Evolutionary conservation across 23 red algal species (phyloP), one percentile per base, ranked within the genome.

Genomic region (Gracilaria gracilis): DNA sequence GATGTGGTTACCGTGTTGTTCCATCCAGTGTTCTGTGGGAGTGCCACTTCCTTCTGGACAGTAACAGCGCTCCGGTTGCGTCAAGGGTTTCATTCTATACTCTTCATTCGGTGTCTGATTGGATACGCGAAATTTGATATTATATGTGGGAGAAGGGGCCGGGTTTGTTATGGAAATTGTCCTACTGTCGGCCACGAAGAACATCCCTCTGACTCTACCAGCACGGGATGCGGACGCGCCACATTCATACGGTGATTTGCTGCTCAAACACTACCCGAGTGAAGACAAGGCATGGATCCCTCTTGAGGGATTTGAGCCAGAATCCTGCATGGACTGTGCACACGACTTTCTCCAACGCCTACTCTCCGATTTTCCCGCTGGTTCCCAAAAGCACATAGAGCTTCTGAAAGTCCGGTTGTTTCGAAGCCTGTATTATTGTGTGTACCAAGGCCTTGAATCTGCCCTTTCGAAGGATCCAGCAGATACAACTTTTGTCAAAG

Each of bases 141-240:
- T 96, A 7, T 67, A 80, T 0, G 81, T 96, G 47, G 94, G 81
- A 20, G 83, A 87, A 48, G 24, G 82, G 16, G 94, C 94, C 46
- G 94, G 21, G 53, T 96, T 96, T 79, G 83, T 96, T 17, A 69
- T 67, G 54, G 87, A 90, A 50, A 90, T 96, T 55, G 88, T 92
- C 70, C 94, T 88, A 27, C 66, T 91, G 0, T 80, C 88, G 25
- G 82, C 88, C 31, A 67, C 82, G 20, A 89, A 82, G 58, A 75
- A 75, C 28, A 79, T 92, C 38, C 39, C 59, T 42, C 31, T 46
- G 6, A 46, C 36, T 14, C 42, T 93, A 8, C 94, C 94, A 5
- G 88, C 83, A 29, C 14, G 50, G 17, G 94, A 96, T 83, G 92
- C 70, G 7, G 82, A 88, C 46, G 92, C 88, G 13, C 92, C 81